These are phyloP conservation scores for Boletellus dicymbophilus DNA, from an alignment of 1,284 basidiomycete species.

Conservation along the genomic window DNA sequence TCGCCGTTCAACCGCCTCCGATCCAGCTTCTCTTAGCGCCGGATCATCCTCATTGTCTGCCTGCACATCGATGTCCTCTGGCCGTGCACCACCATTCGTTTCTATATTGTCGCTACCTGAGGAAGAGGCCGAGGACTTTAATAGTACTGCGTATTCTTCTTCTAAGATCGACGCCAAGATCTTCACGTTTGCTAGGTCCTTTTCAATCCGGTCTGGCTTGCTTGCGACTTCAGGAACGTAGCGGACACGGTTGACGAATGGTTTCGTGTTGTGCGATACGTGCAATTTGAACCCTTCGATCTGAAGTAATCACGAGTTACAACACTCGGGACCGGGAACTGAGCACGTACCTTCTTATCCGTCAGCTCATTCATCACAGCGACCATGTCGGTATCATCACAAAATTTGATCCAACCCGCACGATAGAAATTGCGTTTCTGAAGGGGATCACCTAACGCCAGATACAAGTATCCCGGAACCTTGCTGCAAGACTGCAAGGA, in stretches of 20 bases:
- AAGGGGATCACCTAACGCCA: slow-evolving; percentile 88
- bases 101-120: slow-evolving; percentile 28
- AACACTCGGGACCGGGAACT: background rate
- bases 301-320: slow-evolving; percentile 42
- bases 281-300: slow-evolving; percentile 93
- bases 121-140: slow-evolving; percentile 36
- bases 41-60: slow-evolving; percentile 53
- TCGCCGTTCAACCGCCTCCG: slow-evolving; percentile 71
- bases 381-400: slow-evolving; percentile 80
- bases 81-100: slow-evolving; percentile 31
- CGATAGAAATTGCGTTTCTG: slow-evolving; percentile 91
- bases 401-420: slow-evolving; percentile 89
- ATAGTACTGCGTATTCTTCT: slow-evolving; percentile 57
- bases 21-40: slow-evolving; percentile 61
- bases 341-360: slow-evolving; percentile 75
- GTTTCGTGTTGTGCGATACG: slow-evolving; percentile 79
- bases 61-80: slow-evolving; percentile 39
- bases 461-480: slow-evolving; percentile 72
- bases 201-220: slow-evolving; percentile 73
- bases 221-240: slow-evolving; percentile 82
- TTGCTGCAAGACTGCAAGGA: slow-evolving; percentile 58
- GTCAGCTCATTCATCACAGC: slow-evolving; percentile 70
- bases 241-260: slow-evolving; percentile 77
- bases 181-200: slow-evolving; percentile 77
- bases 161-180: slow-evolving; percentile 73